These are phyloP conservation scores for Solanum bulbocastanum DNA, from an alignment of 257 asterid genomes.

Conservation along the genomic window DNA sequence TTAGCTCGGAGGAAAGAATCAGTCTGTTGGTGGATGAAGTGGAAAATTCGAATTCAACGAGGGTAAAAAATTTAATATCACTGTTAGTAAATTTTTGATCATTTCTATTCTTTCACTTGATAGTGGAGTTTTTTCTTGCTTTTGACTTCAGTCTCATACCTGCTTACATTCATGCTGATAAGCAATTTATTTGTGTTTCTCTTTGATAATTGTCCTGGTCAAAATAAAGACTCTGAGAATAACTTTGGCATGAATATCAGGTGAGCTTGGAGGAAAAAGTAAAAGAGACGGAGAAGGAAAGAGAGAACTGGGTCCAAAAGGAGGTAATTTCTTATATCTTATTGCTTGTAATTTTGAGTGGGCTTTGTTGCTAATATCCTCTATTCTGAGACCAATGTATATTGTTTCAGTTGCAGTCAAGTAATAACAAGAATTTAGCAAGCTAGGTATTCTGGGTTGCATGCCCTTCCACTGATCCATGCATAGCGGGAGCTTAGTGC, in stretches of 20 bases:
- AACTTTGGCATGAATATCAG: conserved; percentile 22
- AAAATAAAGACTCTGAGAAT: not conserved
- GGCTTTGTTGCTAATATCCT: not conserved
- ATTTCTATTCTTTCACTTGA: not conserved
- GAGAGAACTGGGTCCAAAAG: conserved; percentile 41
- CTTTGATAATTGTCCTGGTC: not conserved
- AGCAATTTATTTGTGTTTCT: not conserved
- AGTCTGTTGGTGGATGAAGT: conserved; percentile 34
- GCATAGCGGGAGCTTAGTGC: not conserved
- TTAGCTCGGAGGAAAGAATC: conserved; percentile 31
- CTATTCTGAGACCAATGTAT: not conserved
- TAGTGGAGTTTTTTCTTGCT: not conserved
- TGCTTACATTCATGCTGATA: not conserved
- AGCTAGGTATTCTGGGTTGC: not conserved
- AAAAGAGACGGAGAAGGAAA: conserved; percentile 50
- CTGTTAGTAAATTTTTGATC: not conserved
- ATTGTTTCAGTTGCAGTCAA: not conserved
- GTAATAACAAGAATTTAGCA: not conserved
- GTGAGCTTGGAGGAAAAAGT: conserved; percentile 46
- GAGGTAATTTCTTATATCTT: conserved; percentile 39
- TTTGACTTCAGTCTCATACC: not conserved
- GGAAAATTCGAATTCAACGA: conserved; percentile 21
- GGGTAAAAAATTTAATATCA: conserved; percentile 20
- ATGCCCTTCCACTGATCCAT: not conserved
- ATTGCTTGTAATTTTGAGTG: not conserved